Evolutionary conservation across 2,329 filamentous ascomycete species (phyloP), one percentile per base, ranked within the genome.

Genomic region (Ophiostoma sp.): DNA sequence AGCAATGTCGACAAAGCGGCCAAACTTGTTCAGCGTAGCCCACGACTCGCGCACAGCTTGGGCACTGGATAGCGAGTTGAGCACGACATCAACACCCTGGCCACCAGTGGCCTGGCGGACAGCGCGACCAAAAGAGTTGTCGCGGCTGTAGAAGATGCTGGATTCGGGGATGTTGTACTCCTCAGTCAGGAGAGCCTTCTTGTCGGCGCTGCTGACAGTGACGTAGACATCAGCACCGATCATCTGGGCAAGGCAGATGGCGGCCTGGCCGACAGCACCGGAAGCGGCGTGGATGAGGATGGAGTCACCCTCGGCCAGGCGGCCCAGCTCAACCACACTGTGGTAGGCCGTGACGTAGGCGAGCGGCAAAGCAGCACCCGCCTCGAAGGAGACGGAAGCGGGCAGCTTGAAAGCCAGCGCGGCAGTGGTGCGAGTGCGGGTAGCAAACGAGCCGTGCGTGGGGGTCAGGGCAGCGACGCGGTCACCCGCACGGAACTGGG

Each of bases 1-100:
- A 13, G 67, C 69, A 62, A 73, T 71, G 64, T 73, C 72, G n/a
- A 73, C 33, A 31, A 73, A 71, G 23, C 68, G 70, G 17, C 73
- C 73, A 64, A 82, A 82, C 20, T 76, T 77, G 64, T 80, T 80
- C 23, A 85, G 75, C 67, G 80, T 82, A 3, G 78, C 76, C 81
- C 80, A 83, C 0, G 81, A 80, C 57, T 81, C 79, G 3, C 77
- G 77, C 2, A 83, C 74, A 0, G 77, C 74, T 20, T 83, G 57
- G n/a, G 67, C 33, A 52, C 82, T 82, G 1, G 79, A 74, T 0
- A 84, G 76, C 0, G 80, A 82, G 74, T 83, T 81, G 20, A 82
- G 69, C 0, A 81, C 73, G 1, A 82, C 76, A 65, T 82, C 78
- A 6, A 80, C 78, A 8, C 80, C 80, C 15, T 74, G 72, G 3